A percentile compares a stretch with the other conserved stretches of the same genome.
phyloP scores from a whole-genome alignment of 2,329 filamentous ascomycete genomes.

The Colletotrichum euphorbiae region DNA sequence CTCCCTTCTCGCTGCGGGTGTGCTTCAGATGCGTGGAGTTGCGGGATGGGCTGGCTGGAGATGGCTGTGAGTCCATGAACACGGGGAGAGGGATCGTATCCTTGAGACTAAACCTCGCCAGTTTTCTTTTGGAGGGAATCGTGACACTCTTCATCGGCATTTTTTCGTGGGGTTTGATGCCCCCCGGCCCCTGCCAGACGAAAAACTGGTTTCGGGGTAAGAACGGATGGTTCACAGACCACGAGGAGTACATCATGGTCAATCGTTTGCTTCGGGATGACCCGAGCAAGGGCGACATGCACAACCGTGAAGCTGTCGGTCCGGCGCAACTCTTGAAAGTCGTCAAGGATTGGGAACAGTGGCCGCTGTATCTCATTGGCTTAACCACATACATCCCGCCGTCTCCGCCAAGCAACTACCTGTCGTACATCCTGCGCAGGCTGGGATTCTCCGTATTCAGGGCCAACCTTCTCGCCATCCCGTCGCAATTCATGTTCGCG shows the following conservation, averaged over 20 bases:
- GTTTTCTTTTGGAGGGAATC: slow-evolving; percentile 64
- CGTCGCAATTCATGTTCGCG: slow-evolving; percentile 58
- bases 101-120: slow-evolving; percentile 7
- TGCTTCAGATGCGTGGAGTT: slow-evolving; percentile 51
- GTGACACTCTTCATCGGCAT: slow-evolving; percentile 55
- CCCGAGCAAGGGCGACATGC: slow-evolving; percentile 70
- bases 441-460: slow-evolving; percentile 59
- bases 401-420: slow-evolving; percentile 56
- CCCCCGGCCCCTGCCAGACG: slow-evolving; percentile 61
- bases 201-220: slow-evolving; percentile 68
- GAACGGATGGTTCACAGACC: slow-evolving; percentile 71
- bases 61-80: slow-evolving; percentile 49
- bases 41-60: slow-evolving; percentile 53
- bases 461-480: slow-evolving; percentile 59
- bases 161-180: slow-evolving; percentile 59
- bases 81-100: not conserved
- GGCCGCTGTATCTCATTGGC: slow-evolving; percentile 67
- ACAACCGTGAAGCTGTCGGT: slow-evolving; percentile 63
- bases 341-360: slow-evolving; percentile 70
- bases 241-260: slow-evolving; percentile 71
- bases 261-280: slow-evolving; percentile 71
- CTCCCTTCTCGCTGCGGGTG: slow-evolving; percentile 60
- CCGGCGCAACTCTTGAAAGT: slow-evolving; percentile 61
- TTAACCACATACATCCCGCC: slow-evolving; percentile 59
- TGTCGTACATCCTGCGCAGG: slow-evolving; percentile 57